Base-by-base conservation (phyloP, 768 basidiomycete genomes). In the Lactarius indigo region DNA sequence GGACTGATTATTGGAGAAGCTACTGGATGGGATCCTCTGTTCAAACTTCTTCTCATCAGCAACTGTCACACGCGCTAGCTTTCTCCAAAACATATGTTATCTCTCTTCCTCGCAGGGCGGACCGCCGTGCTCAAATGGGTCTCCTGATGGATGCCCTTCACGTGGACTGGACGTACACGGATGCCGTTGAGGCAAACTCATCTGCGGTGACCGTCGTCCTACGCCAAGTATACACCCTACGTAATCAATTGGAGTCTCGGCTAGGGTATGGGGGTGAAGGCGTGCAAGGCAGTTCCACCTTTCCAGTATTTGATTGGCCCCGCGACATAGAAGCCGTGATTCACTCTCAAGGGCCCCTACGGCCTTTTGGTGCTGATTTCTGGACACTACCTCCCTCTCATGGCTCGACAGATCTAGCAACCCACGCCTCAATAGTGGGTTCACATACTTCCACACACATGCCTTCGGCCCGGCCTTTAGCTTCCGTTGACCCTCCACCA, bases 111-210 rank as follows among this genome's bases (percentile, higher is more conserved):
- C 76, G 73, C 31, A 82, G 90, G 35, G 70, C 70, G 20, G 88
- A 88, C 67, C 79, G 90, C 30, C 82, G 84, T 17, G 67, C 73
- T 23, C 78, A 84, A 57, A 90, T 90, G 87, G 85, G 87, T 60
- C 69, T 66, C 20, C 71, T 91, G 28, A 80, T 84, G 28, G 73
- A 71, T 13, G 72, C 73, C 9, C 81, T 89, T 23, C 77, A 74
- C 26, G 73, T 88, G 13, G 71, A 76, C 12, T 90, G 86, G 86
- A 80, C 79, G 4, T 83, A 87, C 70, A 67, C 83, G 23, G 79
- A 85, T 55, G 88, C 87, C 9, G 72, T 79, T 3, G 76, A 81
- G 20, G 72, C 80, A 0, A 75, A 78, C 15, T 75, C 82, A 35
- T 68, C 76, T 3, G 61, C 79, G 9, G 76, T 88, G 30, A 26